Evolutionary conservation across 495 filamentous ascomycete species (phyloP).

Genomic region (Symbiotaphrina buchneri): DNA sequence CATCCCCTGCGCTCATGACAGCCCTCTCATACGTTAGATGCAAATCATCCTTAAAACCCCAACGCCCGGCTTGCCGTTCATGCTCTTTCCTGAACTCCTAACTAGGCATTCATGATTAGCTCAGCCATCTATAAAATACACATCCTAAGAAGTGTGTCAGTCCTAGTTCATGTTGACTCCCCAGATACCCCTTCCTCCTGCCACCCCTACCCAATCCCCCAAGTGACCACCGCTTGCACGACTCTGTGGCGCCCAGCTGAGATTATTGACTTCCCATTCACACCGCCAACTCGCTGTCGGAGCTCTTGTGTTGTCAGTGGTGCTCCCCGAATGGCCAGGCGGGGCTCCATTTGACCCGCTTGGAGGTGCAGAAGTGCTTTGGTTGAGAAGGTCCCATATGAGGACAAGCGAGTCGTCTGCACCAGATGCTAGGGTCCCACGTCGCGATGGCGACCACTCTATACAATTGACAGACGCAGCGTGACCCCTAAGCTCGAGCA

Average conservation of each 20-base stretch:
- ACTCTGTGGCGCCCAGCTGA: slow-evolving; percentile 81
- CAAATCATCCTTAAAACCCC: too few species aligned
- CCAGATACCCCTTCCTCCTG: slow-evolving; percentile 79
- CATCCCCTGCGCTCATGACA: too few species aligned
- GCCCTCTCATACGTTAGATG: too few species aligned
- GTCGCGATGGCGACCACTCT: slow-evolving; percentile 78
- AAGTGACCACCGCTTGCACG: slow-evolving; percentile 43
- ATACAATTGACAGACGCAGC: slow-evolving; percentile 68
- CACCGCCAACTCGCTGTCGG: slow-evolving; percentile 81
- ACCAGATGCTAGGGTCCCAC: slow-evolving; percentile 78
- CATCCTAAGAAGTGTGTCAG: too few species aligned
- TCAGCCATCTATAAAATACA: too few species aligned
- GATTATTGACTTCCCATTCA: slow-evolving; percentile 87
- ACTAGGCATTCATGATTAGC: too few species aligned
- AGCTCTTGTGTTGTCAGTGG: slow-evolving; percentile 33
- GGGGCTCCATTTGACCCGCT: slow-evolving; percentile 3
- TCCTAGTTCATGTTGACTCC: slow-evolving; percentile 59
- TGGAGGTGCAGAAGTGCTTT: slow-evolving; percentile 15
- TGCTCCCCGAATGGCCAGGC: slow-evolving; percentile 17
- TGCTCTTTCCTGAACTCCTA: too few species aligned
- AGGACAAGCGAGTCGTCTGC: slow-evolving; percentile 81
- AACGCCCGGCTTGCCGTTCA: too few species aligned
- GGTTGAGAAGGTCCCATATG: slow-evolving; percentile 79
- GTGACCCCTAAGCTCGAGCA: slow-evolving; percentile 89
- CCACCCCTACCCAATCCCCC: slow-evolving; percentile 90